These are phyloP conservation scores for Colletotrichum sansevieriae DNA, from an alignment of 2,329 filamentous ascomycete species.

Conservation along the genomic window DNA sequence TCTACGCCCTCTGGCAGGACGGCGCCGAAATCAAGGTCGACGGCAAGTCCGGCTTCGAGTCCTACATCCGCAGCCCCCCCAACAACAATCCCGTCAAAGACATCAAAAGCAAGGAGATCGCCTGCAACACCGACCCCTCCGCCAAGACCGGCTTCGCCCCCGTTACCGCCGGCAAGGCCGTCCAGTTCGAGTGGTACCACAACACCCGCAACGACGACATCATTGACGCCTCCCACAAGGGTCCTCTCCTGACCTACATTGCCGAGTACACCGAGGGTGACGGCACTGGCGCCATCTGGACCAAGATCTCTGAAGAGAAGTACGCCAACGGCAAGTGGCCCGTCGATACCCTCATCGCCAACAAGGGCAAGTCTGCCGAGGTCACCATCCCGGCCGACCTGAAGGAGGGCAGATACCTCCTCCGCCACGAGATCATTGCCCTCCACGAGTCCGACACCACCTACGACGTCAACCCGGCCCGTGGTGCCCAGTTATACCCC, in stretches of 20 bases:
- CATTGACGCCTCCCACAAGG: conserved; percentile 65
- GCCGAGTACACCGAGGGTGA: conserved; percentile 56
- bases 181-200: conserved; percentile 66
- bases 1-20: conserved; percentile 63
- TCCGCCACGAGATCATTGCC: conserved; percentile 68
- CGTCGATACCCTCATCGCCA: conserved; percentile 59
- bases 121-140: conserved; percentile 58
- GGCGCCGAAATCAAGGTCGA: conserved; percentile 50
- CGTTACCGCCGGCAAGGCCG: conserved; percentile 61
- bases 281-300: conserved; percentile 65
- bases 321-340: conserved; percentile 58
- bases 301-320: conserved; percentile 57
- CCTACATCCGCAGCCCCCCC: conserved; percentile 60
- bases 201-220: conserved; percentile 64
- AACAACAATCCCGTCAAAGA: conserved; percentile 61
- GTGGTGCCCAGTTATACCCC: conserved; percentile 68
- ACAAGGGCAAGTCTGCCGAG: conserved; percentile 60
- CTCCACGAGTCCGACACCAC: conserved; percentile 60
- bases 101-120: conserved; percentile 56
- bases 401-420: conserved; percentile 64
- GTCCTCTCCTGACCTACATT: conserved; percentile 67
- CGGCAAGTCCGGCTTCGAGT: conserved; percentile 51
- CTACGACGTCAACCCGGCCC: conserved; percentile 48
- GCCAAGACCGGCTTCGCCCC: conserved; percentile 54
- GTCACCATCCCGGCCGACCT: conserved; percentile 61